A percentile compares a stretch with the other conserved stretches of the same genome.
Conservation (phyloP, 495 filamentous ascomycete species). For the Aspergillus sparsus region DNA sequence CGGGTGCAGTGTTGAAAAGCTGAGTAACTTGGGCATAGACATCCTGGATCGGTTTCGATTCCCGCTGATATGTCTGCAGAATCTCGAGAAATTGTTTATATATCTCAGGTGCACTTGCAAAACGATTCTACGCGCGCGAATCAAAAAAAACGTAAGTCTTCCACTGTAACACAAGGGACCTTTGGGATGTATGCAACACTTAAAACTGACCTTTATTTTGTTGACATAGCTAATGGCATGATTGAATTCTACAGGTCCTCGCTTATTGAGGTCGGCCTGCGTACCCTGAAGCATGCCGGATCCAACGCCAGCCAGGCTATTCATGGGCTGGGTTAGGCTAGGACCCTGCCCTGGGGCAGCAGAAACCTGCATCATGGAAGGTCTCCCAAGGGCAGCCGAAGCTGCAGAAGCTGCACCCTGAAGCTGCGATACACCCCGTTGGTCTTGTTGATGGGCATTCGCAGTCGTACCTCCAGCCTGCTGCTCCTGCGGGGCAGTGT, state of each 20-base stretch:
- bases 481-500: conserved; percentile 49
- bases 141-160: conserved; percentile 6
- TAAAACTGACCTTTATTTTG: conserved; percentile 85
- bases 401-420: conserved; percentile 74
- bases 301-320: conserved; percentile 46
- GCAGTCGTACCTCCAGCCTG: conserved; percentile 52
- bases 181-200: background rate
- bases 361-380: conserved; percentile 44
- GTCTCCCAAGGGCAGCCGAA: conserved; percentile 47
- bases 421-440: conserved; percentile 75
- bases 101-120: conserved; percentile 90
- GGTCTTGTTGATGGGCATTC: conserved; percentile 72
- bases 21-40: conserved; percentile 97
- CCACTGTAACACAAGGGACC: background rate
- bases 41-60: conserved; percentile 97
- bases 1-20: conserved; percentile 90
- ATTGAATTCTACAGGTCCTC: conserved; percentile 97
- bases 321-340: conserved; percentile 51
- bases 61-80: conserved; percentile 95
- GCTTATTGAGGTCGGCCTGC: conserved; percentile 72
- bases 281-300: conserved; percentile 49
- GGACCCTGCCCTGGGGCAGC: conserved; percentile 50
- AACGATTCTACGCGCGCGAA: conserved; percentile 71
- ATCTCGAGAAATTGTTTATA: conserved; percentile 99
- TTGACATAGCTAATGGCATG: conserved; percentile 99